Evolutionary conservation across 441 rosid genomes (phyloP).

Genomic region (Euphorbia neoarborescens): DNA sequence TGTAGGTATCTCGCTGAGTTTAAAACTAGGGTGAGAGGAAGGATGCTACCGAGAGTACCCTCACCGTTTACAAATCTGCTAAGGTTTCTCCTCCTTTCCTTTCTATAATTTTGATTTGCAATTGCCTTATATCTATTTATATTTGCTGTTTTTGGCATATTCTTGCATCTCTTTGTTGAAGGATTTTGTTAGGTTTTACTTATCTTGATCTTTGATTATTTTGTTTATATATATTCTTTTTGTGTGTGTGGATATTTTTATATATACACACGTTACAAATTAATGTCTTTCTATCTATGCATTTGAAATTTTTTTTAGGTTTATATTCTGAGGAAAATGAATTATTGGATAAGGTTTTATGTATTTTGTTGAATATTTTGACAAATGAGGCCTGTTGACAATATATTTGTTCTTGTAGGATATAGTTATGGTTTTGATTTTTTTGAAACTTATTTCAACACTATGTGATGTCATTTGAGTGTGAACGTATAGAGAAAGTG

Average conservation of each 20-base stretch:
- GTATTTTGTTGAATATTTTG: not conserved
- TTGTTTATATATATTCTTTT: no score
- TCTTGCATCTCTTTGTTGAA: not conserved
- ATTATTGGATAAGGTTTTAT: not conserved
- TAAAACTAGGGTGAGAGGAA: constrained; percentile 77
- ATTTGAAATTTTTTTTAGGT: not conserved
- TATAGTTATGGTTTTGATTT: no score
- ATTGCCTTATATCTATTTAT: not conserved
- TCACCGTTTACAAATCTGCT: constrained; percentile 83
- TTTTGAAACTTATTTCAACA: no score
- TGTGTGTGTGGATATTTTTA: not conserved
- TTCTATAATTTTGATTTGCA: not conserved
- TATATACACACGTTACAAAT: not conserved
- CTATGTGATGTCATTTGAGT: no score
- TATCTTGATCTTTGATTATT: not conserved
- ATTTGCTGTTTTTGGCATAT: not conserved
- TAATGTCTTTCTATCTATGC: not conserved
- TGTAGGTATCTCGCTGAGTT: constrained; percentile 86
- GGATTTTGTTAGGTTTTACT: not conserved
- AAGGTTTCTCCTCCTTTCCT: constrained; percentile 36
- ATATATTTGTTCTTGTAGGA: constrained; percentile 42
- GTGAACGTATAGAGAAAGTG: no score
- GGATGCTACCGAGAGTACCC: constrained; percentile 90
- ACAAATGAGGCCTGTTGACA: not conserved
- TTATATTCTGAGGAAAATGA: not conserved